Conservation (phyloP, 768 basidiomycete species). For the Hygrocybe punicea region DNA sequence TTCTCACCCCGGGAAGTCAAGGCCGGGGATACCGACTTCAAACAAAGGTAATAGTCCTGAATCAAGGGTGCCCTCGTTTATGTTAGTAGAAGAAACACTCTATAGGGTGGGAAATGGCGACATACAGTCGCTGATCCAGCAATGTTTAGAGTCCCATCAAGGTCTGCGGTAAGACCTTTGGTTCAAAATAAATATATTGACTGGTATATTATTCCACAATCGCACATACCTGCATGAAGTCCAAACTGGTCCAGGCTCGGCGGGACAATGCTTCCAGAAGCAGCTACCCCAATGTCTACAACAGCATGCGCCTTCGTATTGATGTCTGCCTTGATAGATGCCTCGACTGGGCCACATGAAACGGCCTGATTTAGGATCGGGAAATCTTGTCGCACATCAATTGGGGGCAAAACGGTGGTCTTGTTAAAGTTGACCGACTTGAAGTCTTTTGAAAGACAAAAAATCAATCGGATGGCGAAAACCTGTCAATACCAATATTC, state of each 20-base stretch:
- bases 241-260: conserved; percentile 29
- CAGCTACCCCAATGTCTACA: conserved; percentile 27
- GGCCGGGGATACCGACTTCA: conserved; percentile 31
- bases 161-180: conserved; percentile 23
- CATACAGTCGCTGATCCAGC: conserved; percentile 27
- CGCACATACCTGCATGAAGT: conserved; percentile 21
- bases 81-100: neutral
- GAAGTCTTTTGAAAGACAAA: conserved; percentile 19
- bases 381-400: conserved; percentile 21
- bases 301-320: conserved; percentile 27
- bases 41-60: conserved; percentile 30
- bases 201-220: neutral
- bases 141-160: conserved; percentile 30
- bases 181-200: neutral
- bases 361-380: conserved; percentile 19
- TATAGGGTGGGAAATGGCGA: neutral
- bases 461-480: neutral
- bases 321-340: conserved; percentile 13
- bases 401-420: conserved; percentile 15
- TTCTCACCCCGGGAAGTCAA: conserved; percentile 32
- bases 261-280: conserved; percentile 28
- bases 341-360: conserved; percentile 8
- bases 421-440: conserved; percentile 19
- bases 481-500: no score
- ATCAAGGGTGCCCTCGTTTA: conserved; percentile 25